Conservation (phyloP, 169 alveolate genomes). For the Plasmodium coatneyi region DNA sequence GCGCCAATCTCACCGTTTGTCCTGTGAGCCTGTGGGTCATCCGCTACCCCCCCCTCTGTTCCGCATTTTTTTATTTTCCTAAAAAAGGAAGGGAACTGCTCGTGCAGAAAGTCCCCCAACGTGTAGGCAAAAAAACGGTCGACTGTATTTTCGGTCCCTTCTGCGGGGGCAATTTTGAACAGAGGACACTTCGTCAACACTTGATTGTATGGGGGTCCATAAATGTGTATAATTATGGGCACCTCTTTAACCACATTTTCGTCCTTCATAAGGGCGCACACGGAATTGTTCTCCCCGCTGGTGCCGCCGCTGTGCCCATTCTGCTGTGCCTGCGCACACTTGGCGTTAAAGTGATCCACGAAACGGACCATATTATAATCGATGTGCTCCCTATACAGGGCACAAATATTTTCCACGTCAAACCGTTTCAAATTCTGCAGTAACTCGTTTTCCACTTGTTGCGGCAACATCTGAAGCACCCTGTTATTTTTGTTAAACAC, state of each 20-base stretch:
- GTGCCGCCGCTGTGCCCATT: neutral
- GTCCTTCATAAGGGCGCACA: slow-evolving; percentile 15
- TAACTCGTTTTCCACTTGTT: slow-evolving; percentile 27
- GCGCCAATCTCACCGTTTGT: neutral
- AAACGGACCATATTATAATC: slow-evolving; percentile 47
- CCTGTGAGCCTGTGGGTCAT: neutral
- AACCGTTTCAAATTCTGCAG: slow-evolving; percentile 27
- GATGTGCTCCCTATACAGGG: slow-evolving; percentile 51
- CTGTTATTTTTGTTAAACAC: slow-evolving; percentile 31
- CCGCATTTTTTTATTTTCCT: slow-evolving; percentile 18
- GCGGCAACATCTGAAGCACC: slow-evolving; percentile 42
- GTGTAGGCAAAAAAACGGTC: slow-evolving; percentile 22
- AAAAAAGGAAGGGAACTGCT: slow-evolving; percentile 34
- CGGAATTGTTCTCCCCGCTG: neutral
- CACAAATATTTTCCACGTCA: slow-evolving; percentile 33
- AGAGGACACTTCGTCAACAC: slow-evolving; percentile 39
- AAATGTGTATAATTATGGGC: slow-evolving; percentile 71
- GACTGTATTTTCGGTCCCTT: neutral
- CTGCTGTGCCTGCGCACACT: neutral
- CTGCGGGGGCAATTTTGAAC: neutral
- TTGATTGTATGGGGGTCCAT: slow-evolving; percentile 75
- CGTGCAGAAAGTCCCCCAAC: slow-evolving; percentile 54
- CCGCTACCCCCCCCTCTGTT: neutral
- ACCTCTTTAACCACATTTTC: slow-evolving; percentile 26
- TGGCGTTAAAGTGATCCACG: slow-evolving; percentile 36